These are phyloP conservation scores for Tetrahymena elliotti DNA, from an alignment of 73 alveolate species.

Conservation along the genomic window DNA sequence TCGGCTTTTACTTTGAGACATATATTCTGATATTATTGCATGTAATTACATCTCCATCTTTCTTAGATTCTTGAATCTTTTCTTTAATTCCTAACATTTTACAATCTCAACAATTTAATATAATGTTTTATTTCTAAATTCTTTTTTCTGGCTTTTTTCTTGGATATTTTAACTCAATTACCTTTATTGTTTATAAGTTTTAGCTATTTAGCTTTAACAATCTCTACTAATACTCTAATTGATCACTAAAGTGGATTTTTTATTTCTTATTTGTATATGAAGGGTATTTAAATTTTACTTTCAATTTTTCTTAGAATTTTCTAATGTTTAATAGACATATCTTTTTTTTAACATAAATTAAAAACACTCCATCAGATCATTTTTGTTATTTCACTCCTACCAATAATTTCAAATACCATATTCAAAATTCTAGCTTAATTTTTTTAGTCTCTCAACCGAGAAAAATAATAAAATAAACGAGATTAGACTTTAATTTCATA, in stretches of 20 bases:
- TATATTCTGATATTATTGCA: not conserved
- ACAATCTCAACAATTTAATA: not conserved
- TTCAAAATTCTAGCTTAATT: not conserved
- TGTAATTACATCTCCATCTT: not conserved
- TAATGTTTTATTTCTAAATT: not conserved
- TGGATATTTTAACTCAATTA: not conserved
- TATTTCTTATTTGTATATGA: not conserved
- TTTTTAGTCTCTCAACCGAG: too few species aligned
- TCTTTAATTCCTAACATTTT: not conserved
- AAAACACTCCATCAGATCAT: not conserved
- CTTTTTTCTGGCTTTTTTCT: not conserved
- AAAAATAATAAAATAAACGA: too few species aligned
- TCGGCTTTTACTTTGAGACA: not conserved
- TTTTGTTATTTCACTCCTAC: not conserved
- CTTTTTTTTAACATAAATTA: not conserved
- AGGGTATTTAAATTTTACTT: not conserved
- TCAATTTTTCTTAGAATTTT: not conserved
- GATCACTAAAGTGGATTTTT: not conserved
- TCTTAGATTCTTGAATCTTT: not conserved
- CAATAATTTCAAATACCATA: too few species aligned
- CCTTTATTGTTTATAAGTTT: not conserved
- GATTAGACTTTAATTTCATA: too few species aligned
- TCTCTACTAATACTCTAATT: not conserved
- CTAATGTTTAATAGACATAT: not conserved
- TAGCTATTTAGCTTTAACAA: not conserved